Conservation (phyloP, 305 asterid species). For the Euphrasia arctica region DNA sequence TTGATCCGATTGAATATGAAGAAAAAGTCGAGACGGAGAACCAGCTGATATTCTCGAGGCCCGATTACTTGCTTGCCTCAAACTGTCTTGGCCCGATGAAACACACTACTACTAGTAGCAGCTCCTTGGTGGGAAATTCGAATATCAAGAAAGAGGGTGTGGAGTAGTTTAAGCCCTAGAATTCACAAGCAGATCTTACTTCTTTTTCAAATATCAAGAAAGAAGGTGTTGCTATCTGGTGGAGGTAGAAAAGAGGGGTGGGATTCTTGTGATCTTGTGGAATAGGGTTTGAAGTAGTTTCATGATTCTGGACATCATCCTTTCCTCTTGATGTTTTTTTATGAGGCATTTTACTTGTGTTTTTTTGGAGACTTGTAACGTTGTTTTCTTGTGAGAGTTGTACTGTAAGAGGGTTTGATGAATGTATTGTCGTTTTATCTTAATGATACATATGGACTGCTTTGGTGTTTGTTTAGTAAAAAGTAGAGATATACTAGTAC, state of each 20-base stretch:
- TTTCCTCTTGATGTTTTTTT: neutral
- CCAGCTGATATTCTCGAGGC: slow-evolving; percentile 36
- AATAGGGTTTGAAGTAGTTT: no score
- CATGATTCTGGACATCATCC: neutral
- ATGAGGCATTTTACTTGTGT: neutral
- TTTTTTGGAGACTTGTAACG: neutral
- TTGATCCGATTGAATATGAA: slow-evolving; percentile 22
- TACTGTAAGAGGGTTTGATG: neutral
- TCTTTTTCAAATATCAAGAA: no score
- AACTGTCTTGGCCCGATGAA: slow-evolving; percentile 32
- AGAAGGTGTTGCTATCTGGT: no score
- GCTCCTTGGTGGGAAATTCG: slow-evolving; percentile 33
- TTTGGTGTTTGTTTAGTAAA: no score
- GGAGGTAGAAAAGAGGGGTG: no score
- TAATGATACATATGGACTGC: no score
- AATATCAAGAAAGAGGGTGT: slow-evolving; percentile 31
- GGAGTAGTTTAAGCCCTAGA: no score
- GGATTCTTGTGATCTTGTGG: no score
- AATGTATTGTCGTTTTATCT: no score
- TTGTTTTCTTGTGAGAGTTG: neutral
- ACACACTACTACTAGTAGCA: slow-evolving; percentile 18
- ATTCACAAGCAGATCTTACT: no score
- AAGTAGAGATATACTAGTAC: no score
- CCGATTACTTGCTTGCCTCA: slow-evolving; percentile 42
- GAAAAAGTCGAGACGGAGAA: slow-evolving; percentile 26